These are phyloP conservation scores for Passiflora organensis DNA, from an alignment of 345 rosid genomes.

Conservation along the genomic window DNA sequence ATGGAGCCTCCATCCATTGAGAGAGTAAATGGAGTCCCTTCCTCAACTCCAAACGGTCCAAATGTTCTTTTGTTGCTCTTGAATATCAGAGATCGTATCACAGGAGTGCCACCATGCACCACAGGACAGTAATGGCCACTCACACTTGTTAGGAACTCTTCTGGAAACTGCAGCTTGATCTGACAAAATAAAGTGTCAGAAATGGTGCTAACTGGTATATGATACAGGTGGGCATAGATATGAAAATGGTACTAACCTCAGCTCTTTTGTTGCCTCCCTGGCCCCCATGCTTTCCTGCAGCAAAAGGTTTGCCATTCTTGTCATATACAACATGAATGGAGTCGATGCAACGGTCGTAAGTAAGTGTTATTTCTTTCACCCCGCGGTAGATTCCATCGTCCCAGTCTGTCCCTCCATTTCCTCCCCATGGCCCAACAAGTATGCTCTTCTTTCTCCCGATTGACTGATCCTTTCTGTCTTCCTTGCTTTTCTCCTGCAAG, in stretches of 20 bases:
- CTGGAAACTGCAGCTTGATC: slow-evolving; percentile 72
- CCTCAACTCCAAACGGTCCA: slow-evolving; percentile 68
- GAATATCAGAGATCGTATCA: slow-evolving; percentile 62
- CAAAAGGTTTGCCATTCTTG: slow-evolving; percentile 49
- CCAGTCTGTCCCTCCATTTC: slow-evolving; percentile 66
- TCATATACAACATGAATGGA: slow-evolving; percentile 56
- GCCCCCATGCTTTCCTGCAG: slow-evolving; percentile 66
- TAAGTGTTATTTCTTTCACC: slow-evolving; percentile 56
- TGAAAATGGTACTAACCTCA: slow-evolving; percentile 34
- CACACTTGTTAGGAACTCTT: slow-evolving; percentile 51
- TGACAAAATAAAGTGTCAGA: slow-evolving; percentile 13
- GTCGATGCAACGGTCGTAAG: slow-evolving; percentile 62
- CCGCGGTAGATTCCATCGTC: slow-evolving; percentile 66
- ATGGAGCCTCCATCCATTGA: slow-evolving; percentile 47
- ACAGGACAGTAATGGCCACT: slow-evolving; percentile 58
- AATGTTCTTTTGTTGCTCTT: slow-evolving; percentile 57
- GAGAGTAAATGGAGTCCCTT: slow-evolving; percentile 66
- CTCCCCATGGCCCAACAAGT: slow-evolving; percentile 77
- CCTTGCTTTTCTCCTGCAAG: slow-evolving; percentile 7
- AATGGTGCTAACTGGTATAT: too few species aligned
- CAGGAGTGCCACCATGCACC: slow-evolving; percentile 50
- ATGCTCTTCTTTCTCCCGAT: slow-evolving; percentile 28
- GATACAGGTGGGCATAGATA: background rate
- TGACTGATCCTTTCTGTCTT: slow-evolving; percentile 17
- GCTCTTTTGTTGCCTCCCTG: slow-evolving; percentile 45